These are phyloP conservation scores for Gossypium gossypioides DNA, from an alignment of 441 rosid species.

Conservation along the genomic window DNA sequence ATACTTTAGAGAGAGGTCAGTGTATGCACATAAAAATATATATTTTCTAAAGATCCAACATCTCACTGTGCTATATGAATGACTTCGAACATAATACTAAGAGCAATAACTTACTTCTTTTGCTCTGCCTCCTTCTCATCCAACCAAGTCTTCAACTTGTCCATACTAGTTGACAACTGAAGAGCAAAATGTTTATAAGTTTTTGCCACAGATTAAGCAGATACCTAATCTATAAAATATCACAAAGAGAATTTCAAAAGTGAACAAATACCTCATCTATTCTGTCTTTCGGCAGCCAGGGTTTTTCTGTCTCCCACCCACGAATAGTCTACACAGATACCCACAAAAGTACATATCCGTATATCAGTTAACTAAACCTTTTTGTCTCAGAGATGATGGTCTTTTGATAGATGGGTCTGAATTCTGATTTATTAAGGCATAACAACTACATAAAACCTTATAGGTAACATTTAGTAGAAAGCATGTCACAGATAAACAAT, in stretches of 20 bases:
- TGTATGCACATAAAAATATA: background rate
- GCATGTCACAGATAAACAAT: background rate
- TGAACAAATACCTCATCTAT: conserved; percentile 55
- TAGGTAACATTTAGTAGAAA: background rate
- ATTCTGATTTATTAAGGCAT: background rate
- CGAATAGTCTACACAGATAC: conserved; percentile 45
- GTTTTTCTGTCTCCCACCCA: conserved; percentile 68
- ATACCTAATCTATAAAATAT: background rate
- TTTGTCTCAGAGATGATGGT: background rate
- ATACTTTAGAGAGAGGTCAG: background rate
- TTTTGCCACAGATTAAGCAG: background rate
- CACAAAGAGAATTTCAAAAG: conserved; percentile 1
- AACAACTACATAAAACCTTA: background rate
- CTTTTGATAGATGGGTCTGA: background rate
- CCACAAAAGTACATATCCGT: conserved; percentile 17
- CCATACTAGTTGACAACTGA: conserved; percentile 53
- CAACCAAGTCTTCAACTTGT: conserved; percentile 71
- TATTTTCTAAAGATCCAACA: background rate
- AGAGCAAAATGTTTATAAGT: conserved; percentile 5
- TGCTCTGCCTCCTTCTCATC: conserved; percentile 77
- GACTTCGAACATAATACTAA: background rate
- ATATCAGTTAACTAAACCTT: background rate
- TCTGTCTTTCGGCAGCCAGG: conserved; percentile 83
- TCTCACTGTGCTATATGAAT: background rate
- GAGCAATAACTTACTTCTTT: conserved; percentile 41